A percentile compares a stretch with the other conserved stretches of the same genome.
phyloP scores from a whole-genome alignment of 495 filamentous ascomycete genomes.

The Tricharina praecox region DNA sequence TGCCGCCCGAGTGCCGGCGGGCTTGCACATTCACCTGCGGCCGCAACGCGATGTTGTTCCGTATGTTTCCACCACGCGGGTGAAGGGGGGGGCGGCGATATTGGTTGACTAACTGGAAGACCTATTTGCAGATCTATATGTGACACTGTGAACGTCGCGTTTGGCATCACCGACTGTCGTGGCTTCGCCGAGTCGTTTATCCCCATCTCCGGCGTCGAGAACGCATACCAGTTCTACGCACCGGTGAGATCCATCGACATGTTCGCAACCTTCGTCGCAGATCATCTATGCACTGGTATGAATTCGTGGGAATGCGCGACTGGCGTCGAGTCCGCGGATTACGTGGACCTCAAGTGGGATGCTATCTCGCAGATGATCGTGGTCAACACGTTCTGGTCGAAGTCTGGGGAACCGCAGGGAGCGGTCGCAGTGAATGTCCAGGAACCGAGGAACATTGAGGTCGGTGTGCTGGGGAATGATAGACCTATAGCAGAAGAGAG shows the following conservation, averaged over 20 bases:
- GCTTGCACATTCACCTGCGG: slow-evolving; percentile 68
- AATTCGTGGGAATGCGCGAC: neutral
- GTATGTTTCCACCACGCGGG: slow-evolving; percentile 27
- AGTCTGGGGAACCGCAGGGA: slow-evolving; percentile 30
- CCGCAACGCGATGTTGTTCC: slow-evolving; percentile 32
- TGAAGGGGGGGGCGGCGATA: neutral
- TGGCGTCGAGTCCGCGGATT: slow-evolving; percentile 13
- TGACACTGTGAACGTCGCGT: slow-evolving; percentile 40
- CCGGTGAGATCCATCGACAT: slow-evolving; percentile 12
- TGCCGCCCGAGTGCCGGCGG: slow-evolving; percentile 54
- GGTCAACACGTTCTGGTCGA: slow-evolving; percentile 31
- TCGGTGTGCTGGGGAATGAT: slow-evolving; percentile 64
- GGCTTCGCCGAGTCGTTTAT: slow-evolving; percentile 50
- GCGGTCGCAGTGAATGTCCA: slow-evolving; percentile 29
- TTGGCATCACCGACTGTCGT: slow-evolving; percentile 42
- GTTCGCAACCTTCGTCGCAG: slow-evolving; percentile 9
- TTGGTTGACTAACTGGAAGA: slow-evolving; percentile 30
- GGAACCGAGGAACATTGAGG: slow-evolving; percentile 37
- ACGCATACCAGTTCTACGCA: slow-evolving; percentile 46
- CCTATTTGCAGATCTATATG: slow-evolving; percentile 44
- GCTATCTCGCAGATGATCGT: slow-evolving; percentile 46
- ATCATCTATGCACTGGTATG: slow-evolving; percentile 6
- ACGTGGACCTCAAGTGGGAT: slow-evolving; percentile 67
- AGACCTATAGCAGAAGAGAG: slow-evolving; percentile 44
- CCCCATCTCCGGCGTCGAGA: slow-evolving; percentile 39